Base-by-base conservation (phyloP, 2,329 filamentous ascomycete genomes). In the Colletotrichum salicis region DNA sequence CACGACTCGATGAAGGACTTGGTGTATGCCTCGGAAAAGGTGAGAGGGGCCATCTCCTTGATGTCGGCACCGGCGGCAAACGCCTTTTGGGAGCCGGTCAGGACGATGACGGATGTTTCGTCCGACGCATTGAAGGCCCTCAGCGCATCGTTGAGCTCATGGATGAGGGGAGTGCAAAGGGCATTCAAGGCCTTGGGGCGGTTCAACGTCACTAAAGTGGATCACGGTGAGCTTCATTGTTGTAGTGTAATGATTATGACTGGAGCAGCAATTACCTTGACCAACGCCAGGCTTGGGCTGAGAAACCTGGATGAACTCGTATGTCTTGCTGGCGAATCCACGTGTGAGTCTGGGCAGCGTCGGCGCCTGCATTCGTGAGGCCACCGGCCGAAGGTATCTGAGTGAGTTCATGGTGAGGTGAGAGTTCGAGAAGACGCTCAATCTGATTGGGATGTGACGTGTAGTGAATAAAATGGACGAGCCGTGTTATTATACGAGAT, bases 61-160 rank as follows among this genome's bases (percentile, higher is more conserved):
- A 99, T 99, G 83, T 99, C 96, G 73, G 96, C 96, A 63, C 96
- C 96, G 56, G 96, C 96, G 35, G 96, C 96, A 80, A 98, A 99
- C 54, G 96, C 95, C 82, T 92, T 94, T 75, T 94, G 87, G 57
- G 93, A 97, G 67, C 96, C 96, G 1, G 96, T 98, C 70, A 99
- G 87, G 71, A 99, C 83, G 77, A 97, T 94, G 76, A 92, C 92
- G 11, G 90, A 89, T 75, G 95, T 92, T 37, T 88, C 86, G 68
- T 91, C 87, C 74, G 93, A 90, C 59, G 87, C 82, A 79, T 96
- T 93, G 83, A 95, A 91, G 70, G 89, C 86, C 73, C 84, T 84
- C 66, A 97, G 89, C 41, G 94, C 94, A 76, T 91, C 84, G 83
- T 97, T 97, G 76, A 99, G 89, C 85, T 99, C 96, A 76, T 85